Evolutionary conservation across 352 stramenopile genomes (phyloP), one percentile per base, ranked within the genome.

Genomic region (Globisporangium okanoganense): DNA sequence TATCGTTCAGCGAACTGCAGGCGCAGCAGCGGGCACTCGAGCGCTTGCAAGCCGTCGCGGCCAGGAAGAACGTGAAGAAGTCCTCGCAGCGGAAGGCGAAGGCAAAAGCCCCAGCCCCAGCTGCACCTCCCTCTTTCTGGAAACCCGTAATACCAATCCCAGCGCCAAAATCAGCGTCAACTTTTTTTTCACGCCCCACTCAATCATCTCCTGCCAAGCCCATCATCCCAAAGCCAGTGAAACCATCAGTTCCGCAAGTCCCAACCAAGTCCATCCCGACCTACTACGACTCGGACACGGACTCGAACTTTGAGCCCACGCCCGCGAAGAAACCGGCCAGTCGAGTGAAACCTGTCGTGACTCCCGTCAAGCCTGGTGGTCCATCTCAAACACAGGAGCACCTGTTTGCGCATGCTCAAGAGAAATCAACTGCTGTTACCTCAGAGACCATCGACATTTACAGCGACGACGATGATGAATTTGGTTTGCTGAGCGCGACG

Each of bases 1-100:
- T 88, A 45, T 79, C 79, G 14, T 75, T 85, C 48, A 87, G 76
- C 5, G 78, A 91, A 44, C 55, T 89, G 27, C 78, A 89, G 62
- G 79, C 79, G 3, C 82, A 91, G 62, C 78, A 88, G 59, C 65
- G 64, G 14, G 73, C 77, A 50, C 60, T 82, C 20, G 70, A 78
- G 56, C 60, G 52, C 25, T 51, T 80, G 20, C 68, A 71, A 5
- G 41, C 41, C 10, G 27, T 48, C 27, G 41, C 27, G 27, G 16
- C 44, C 50, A 56, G 45, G 36, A 68, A 63, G 50, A 55, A n/a
- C 20, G 13, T 50, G 7, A 53, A 69, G 56, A 66, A 68, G 9
- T 58, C 75, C 22, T 58, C 29, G 1, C 24, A 31, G 27, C 58
- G 43, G 20, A 55, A 61, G 44, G 5, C 18, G 13, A 55, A 48